Percentiles rank a stretch among this genome's conserved stretches.
These are phyloP conservation scores for Hepatocystis sp. DNA, from an alignment of 169 alveolate species.

Conservation along the genomic window DNA sequence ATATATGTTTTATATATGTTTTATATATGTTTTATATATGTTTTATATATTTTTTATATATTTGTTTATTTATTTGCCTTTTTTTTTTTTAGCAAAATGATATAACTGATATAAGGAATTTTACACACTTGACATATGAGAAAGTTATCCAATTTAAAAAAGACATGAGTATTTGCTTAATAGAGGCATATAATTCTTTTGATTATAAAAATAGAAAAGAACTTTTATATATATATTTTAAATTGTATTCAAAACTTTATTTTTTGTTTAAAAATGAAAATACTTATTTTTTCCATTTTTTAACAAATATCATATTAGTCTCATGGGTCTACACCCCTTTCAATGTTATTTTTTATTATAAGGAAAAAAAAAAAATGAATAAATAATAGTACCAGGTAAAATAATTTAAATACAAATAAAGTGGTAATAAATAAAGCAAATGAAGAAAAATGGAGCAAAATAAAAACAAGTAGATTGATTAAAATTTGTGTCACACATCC, in stretches of 20 bases:
- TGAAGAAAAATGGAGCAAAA: too few species aligned
- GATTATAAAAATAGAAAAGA: conserved; percentile 70
- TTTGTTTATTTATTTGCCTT: background rate
- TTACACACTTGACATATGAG: conserved; percentile 34
- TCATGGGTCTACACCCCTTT: conserved; percentile 75
- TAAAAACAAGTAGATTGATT: too few species aligned
- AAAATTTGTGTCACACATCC: too few species aligned
- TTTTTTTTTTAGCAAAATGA: conserved; percentile 33
- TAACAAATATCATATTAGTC: conserved; percentile 50
- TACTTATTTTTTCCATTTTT: conserved; percentile 57
- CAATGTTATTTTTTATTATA: background rate
- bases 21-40: too few species aligned
- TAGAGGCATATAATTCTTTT: conserved; percentile 66
- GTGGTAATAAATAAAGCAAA: too few species aligned
- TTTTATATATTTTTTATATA: background rate
- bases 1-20: too few species aligned
- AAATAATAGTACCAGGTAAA: too few species aligned
- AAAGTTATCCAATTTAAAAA: conserved; percentile 64
- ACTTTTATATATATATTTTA: conserved; percentile 44
- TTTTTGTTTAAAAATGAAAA: conserved; percentile 64
- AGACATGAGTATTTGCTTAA: conserved; percentile 43
- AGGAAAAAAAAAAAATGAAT: background rate
- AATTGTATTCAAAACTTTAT: conserved; percentile 53
- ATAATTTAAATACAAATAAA: too few species aligned
- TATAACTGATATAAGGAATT: conserved; percentile 49